Conservation (phyloP, 495 filamentous ascomycete genomes). For the Hyphodiscus hymeniophilus region DNA sequence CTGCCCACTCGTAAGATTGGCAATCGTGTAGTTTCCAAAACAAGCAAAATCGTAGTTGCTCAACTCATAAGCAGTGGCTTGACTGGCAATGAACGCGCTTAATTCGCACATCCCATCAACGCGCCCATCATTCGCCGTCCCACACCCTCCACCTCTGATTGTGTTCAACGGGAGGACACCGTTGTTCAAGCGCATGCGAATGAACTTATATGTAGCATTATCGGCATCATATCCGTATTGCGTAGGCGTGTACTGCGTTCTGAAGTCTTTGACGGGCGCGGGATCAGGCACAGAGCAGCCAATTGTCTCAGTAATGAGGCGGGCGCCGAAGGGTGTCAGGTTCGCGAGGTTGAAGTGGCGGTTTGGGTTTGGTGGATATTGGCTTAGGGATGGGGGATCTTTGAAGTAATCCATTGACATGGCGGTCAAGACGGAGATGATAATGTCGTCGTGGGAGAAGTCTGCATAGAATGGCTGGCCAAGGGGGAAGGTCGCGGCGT, state of each 20-base stretch:
- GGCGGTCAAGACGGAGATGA: constrained; percentile 36
- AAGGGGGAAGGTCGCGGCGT: constrained; percentile 31
- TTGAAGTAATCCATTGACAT: constrained; percentile 34
- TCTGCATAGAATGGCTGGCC: constrained; percentile 39
- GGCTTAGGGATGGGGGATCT: constrained; percentile 24
- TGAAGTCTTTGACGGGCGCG: constrained; percentile 14
- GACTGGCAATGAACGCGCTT: constrained; percentile 25
- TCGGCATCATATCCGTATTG: constrained; percentile 29
- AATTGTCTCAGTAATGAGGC: constrained; percentile 33
- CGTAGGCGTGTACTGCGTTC: constrained; percentile 25
- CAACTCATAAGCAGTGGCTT: constrained; percentile 21
- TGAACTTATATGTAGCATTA: constrained; percentile 32
- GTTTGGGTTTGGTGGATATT: constrained; percentile 28
- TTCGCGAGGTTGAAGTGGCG: constrained; percentile 29
- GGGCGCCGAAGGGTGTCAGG: constrained; percentile 30
- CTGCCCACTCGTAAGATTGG: constrained; percentile 24
- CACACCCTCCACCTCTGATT: constrained; percentile 28
- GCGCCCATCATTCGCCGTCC: constrained; percentile 14
- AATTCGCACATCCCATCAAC: constrained; percentile 31
- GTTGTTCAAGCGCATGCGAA: constrained; percentile 33
- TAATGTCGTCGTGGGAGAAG: constrained; percentile 40
- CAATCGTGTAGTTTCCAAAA: constrained; percentile 31
- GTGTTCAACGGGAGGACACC: constrained; percentile 32
- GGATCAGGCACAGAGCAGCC: constrained; percentile 26
- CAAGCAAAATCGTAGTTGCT: constrained; percentile 31